phyloP scores from a whole-genome alignment of 352 stramenopile species.

The Globisporangium radiosum region DNA sequence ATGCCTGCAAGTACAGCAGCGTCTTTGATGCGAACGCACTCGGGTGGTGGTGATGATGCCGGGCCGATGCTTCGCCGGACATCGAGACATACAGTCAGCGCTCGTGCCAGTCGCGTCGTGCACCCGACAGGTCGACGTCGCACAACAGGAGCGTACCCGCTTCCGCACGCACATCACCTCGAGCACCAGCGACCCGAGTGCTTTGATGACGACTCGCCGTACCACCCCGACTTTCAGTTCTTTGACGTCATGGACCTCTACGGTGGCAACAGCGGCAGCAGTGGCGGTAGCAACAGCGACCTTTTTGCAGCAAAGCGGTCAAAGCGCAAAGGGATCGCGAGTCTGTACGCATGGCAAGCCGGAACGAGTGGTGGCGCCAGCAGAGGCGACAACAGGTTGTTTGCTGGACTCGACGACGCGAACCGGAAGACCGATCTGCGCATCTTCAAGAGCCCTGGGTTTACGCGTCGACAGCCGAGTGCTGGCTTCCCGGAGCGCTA shows the following conservation, averaged over 20 bases:
- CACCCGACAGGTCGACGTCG: conserved; percentile 9
- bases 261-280: conserved; percentile 10
- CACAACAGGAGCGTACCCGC: too few species aligned
- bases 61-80: neutral
- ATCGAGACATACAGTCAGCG: neutral
- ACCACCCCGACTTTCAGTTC: conserved; percentile 57
- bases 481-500: conserved; percentile 62
- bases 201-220: conserved; percentile 79
- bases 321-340: neutral
- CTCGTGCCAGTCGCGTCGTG: neutral
- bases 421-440: conserved; percentile 48
- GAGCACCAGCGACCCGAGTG: conserved; percentile 29
- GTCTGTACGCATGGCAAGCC: conserved; percentile 3
- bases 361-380: neutral
- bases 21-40: too few species aligned
- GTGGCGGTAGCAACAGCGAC: conserved; percentile 17
- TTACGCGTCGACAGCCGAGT: conserved; percentile 38
- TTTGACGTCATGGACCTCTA: conserved; percentile 25
- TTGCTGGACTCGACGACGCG: neutral
- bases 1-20: too few species aligned
- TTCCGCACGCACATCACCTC: neutral
- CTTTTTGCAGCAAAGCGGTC: conserved; percentile 1
- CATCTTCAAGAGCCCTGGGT: conserved; percentile 75
- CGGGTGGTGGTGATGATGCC: neutral
- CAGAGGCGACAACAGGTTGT: neutral